Percentiles rank a stretch among this genome's conserved stretches.
These are phyloP conservation scores for Fusarium pininemorale DNA, from an alignment of 2,329 filamentous ascomycete species.

Conservation along the genomic window DNA sequence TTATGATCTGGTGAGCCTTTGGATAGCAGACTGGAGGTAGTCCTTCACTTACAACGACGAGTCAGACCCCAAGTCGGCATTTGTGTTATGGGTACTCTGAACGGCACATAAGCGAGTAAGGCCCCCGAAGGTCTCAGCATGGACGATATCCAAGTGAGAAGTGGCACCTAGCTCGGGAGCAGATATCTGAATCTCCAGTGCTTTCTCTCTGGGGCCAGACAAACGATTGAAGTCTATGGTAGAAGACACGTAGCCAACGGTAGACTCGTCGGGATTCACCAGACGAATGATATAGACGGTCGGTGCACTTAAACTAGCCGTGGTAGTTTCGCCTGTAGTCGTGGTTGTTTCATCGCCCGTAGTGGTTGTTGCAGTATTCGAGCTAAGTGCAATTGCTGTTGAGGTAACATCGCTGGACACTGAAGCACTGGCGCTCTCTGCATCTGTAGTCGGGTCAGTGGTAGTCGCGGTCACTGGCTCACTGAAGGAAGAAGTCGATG, in stretches of 20 bases:
- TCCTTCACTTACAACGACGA: neutral
- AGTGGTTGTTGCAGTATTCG: neutral
- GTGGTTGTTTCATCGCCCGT: neutral
- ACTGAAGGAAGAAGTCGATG: neutral
- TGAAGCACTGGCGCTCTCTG: neutral
- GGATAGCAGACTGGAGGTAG: neutral
- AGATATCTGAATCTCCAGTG: neutral
- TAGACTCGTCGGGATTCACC: neutral
- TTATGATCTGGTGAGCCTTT: neutral
- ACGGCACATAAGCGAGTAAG: neutral
- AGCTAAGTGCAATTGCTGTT: neutral
- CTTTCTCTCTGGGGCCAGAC: too few relatives aligned
- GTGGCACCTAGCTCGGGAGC: neutral
- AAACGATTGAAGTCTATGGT: neutral
- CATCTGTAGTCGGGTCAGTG: neutral
- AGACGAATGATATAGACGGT: neutral
- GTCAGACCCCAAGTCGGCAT: neutral
- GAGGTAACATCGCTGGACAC: neutral
- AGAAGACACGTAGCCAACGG: neutral
- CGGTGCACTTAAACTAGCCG: too few relatives aligned
- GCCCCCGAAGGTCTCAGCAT: neutral
- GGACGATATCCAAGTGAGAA: neutral
- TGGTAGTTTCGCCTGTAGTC: too few relatives aligned
- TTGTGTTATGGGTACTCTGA: neutral
- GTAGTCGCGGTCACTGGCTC: neutral